These are phyloP conservation scores for Clohesyomyces aquaticus DNA, from an alignment of 495 filamentous ascomycete species.

Conservation along the genomic window DNA sequence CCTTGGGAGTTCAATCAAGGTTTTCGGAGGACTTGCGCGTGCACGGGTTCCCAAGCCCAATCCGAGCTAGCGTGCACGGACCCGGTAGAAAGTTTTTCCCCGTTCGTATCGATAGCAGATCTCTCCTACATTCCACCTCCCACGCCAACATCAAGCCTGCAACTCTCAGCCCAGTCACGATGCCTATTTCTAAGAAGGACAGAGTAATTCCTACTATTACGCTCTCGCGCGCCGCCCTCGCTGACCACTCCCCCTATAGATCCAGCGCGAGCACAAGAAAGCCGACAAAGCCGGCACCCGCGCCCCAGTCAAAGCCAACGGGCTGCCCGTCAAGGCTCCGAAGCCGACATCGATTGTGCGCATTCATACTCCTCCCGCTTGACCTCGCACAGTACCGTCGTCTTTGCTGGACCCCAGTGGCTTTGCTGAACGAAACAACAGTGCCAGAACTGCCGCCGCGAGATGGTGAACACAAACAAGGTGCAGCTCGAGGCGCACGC, in stretches of 20 bases:
- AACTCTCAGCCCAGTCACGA: not conserved
- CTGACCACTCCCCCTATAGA: not conserved
- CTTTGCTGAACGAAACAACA: no score
- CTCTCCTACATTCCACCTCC: no score
- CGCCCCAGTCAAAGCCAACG: slow-evolving; percentile 49
- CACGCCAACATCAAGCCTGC: no score
- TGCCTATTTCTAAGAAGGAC: slow-evolving; percentile 25
- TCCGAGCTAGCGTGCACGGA: no score
- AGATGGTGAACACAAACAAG: slow-evolving; percentile 48
- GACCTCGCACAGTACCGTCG: no score
- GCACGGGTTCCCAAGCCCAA: no score
- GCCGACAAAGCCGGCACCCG: slow-evolving; percentile 50
- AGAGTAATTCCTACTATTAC: not conserved
- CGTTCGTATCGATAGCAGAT: no score
- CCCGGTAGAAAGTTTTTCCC: no score
- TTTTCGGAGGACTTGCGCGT: no score
- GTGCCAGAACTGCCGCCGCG: slow-evolving; percentile 45
- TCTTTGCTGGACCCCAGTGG: no score
- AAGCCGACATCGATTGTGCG: slow-evolving; percentile 47
- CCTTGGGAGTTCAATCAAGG: no score
- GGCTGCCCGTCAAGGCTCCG: slow-evolving; percentile 48
- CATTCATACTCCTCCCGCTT: no score
- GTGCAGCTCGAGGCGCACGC: slow-evolving; percentile 48
- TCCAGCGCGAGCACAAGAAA: slow-evolving; percentile 50
- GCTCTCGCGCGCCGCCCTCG: not conserved